Base-by-base conservation (phyloP, 805 yeast genomes). In the Candida qinlingensis region DNA sequence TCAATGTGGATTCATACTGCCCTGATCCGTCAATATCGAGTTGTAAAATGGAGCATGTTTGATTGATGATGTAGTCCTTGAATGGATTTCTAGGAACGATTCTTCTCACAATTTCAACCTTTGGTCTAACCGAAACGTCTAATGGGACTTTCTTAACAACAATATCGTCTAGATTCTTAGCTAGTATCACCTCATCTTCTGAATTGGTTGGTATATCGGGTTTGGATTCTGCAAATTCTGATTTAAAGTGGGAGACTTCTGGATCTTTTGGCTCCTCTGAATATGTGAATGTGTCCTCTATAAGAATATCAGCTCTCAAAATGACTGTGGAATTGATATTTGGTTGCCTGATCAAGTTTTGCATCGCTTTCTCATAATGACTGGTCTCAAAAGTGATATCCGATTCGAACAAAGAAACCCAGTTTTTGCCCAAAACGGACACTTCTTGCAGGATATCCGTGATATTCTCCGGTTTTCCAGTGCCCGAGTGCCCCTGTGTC, bases 291-390 rank as follows among this genome's bases (percentile, higher is more conserved):
- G 59, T 65, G 48, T 68, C 69, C 55, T 81, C 85, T 40, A 72
- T 70, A 41, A 87, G 62, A 27, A 90, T 80, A 66, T 92, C 97
- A 0, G 97, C 96, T 55, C 98, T 71, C 66, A 92, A 71, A 34
- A 91, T 85, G 35, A 89, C 94, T 0, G 97, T 86, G 9, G 97
- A 91, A 67, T 91, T 92, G 67, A 89, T 86, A 62, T 90, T 87
- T 13, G 97, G 97, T 54, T 87, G 88, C 50, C 76, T 74, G 46
- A 89, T 85, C 51, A 89, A 73, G 64, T 88, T 87, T 40, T 77
- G 66, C 91, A 89, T 85, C 6, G 96, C 96, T 3, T 69, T 68
- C 48, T 80, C 82, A 60, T 83, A 89, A 66, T 89, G 87, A 5
- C 63, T 65, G 11, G 71, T 59, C 10, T 68, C 68, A 56, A 83